phyloP scores from a whole-genome alignment of 148 eudicot genomes.

The Camellia lanceoleosa region DNA sequence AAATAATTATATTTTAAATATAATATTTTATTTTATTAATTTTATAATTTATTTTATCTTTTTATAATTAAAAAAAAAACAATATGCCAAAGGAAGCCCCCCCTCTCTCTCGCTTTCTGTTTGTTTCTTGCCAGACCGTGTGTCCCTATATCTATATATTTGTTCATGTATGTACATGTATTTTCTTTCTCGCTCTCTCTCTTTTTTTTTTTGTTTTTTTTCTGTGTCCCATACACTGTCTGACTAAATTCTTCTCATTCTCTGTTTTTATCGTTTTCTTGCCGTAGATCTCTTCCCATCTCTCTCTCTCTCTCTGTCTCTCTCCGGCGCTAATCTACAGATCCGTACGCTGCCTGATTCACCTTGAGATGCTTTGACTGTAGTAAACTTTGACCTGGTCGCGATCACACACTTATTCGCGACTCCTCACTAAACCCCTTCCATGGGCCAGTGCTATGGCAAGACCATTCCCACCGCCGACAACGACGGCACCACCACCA shows the following conservation, averaged over 20 bases:
- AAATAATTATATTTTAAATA: too few relatives aligned
- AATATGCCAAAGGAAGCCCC: too few relatives aligned
- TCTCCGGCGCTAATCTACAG: slow-evolving; percentile 9
- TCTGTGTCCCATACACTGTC: slow-evolving; percentile 7
- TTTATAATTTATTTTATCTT: too few relatives aligned
- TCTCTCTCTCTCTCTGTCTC: slow-evolving; percentile 3
- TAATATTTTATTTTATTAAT: too few relatives aligned
- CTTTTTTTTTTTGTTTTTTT: background rate
- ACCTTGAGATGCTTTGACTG: slow-evolving; percentile 22
- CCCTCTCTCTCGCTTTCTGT: slow-evolving; percentile 3
- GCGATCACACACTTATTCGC: background rate
- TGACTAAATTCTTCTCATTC: slow-evolving; percentile 27
- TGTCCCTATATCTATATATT: background rate
- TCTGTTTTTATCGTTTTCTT: slow-evolving; percentile 30
- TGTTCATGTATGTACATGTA: background rate
- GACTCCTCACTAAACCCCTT: slow-evolving; percentile 2
- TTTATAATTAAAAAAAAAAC: too few relatives aligned
- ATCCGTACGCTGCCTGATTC: slow-evolving; percentile 10
- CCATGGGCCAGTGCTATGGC: slow-evolving; percentile 81
- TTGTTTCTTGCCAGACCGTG: slow-evolving; percentile 2
- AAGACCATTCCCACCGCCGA: slow-evolving; percentile 44
- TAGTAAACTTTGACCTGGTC: slow-evolving; percentile 22
- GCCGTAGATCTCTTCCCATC: slow-evolving; percentile 7
- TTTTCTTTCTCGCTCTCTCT: slow-evolving; percentile 5
- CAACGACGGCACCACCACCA: slow-evolving; percentile 18